Evolutionary conservation across 2,329 filamentous ascomycete genomes (phyloP).

Genomic region (Geosmithia flava): DNA sequence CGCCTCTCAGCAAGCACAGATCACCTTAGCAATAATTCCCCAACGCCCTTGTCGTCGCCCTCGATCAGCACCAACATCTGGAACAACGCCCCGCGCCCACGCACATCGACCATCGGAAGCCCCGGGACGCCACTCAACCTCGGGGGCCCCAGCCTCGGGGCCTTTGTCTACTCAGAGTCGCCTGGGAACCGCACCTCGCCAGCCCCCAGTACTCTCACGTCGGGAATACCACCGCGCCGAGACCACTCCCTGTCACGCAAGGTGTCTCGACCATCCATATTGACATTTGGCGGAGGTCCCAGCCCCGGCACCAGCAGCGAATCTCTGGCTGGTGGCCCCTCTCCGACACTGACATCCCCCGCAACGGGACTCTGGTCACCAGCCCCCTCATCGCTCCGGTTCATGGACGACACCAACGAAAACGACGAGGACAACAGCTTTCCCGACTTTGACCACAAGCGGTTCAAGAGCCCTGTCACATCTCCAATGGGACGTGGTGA

Average conservation of each 20-base stretch:
- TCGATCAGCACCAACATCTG: constrained; percentile 13
- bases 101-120: constrained; percentile 15
- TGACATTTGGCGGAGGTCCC: not conserved
- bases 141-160: constrained; percentile 15
- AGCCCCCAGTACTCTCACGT: constrained; percentile 20
- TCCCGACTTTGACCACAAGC: constrained; percentile 36
- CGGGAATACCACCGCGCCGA: constrained; percentile 14
- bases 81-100: constrained; percentile 18
- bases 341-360: constrained; percentile 3
- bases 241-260: constrained; percentile 6
- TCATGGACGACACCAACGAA: constrained; percentile 25
- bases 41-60: constrained; percentile 20
- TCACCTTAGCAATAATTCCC: constrained; percentile 43
- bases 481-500: not conserved
- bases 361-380: constrained; percentile 20
- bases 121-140: constrained; percentile 1
- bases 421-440: constrained; percentile 29
- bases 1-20: constrained; percentile 64
- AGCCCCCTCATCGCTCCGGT: constrained; percentile 25
- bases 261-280: not conserved
- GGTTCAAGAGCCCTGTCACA: constrained; percentile 8
- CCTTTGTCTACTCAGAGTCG: constrained; percentile 26
- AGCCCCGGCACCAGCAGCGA: constrained; percentile 2
- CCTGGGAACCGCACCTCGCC: constrained; percentile 30
- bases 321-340: not conserved